Evolutionary conservation across 495 filamentous ascomycete species (phyloP).

Genomic region (Lasiosphaeria miniovina): DNA sequence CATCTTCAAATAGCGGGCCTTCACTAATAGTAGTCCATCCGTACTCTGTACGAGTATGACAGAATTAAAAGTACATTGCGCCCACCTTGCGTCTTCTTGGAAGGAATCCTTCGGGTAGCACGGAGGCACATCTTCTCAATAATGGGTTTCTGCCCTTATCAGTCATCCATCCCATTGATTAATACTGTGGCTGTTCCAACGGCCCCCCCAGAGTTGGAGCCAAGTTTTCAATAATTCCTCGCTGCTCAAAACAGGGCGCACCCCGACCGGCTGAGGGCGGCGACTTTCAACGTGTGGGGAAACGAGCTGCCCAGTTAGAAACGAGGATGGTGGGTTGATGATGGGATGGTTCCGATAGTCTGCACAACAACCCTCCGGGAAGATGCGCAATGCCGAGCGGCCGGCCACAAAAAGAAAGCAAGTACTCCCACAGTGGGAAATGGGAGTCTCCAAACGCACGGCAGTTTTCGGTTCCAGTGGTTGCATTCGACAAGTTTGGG

Average conservation of each 20-base stretch:
- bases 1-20: background rate
- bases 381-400: background rate
- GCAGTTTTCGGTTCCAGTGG: constrained; percentile 18
- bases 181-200: background rate
- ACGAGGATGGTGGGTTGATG: background rate
- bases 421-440: constrained; percentile 27
- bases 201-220: background rate
- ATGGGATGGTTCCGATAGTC: background rate
- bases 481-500: constrained; percentile 25
- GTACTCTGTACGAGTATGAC: too few relatives aligned
- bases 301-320: background rate
- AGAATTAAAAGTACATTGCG: too few relatives aligned
- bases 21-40: too few relatives aligned
- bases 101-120: constrained; percentile 18
- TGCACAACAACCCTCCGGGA: background rate
- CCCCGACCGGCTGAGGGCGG: background rate
- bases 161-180: background rate
- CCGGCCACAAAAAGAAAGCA: constrained; percentile 2
- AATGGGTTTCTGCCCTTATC: background rate
- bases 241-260: background rate
- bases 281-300: background rate
- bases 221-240: background rate
- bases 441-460: constrained; percentile 17
- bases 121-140: background rate
- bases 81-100: constrained; percentile 6